phyloP scores from a whole-genome alignment of 1,284 basidiomycete genomes.

The Cronartium ribicola region DNA sequence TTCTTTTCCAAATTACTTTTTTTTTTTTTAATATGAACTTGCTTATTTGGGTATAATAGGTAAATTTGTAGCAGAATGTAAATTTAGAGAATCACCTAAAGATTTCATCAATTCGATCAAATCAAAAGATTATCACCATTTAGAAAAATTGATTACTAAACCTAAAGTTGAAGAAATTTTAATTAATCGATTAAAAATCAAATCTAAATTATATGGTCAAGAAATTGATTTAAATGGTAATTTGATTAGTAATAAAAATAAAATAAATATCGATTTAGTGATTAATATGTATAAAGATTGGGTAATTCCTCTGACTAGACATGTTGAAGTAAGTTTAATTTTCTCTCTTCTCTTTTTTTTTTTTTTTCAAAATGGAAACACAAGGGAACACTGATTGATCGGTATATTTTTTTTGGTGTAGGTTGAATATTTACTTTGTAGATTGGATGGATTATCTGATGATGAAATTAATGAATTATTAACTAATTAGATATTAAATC shows the following conservation, averaged over 20 bases:
- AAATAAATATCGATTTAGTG: constrained; percentile 89
- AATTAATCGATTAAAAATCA: constrained; percentile 79
- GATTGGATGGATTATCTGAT: constrained; percentile 73
- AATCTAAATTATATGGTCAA: constrained; percentile 86
- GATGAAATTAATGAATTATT: constrained; percentile 70
- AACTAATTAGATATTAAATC: no score
- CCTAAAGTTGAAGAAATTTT: constrained; percentile 87
- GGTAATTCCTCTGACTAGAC: constrained; percentile 95
- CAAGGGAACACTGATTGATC: constrained; percentile 2
- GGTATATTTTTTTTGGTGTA: constrained; percentile 50
- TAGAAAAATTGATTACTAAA: constrained; percentile 87
- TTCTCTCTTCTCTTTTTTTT: background rate
- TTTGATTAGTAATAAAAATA: constrained; percentile 52
- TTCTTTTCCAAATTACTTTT: background rate
- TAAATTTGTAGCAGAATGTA: constrained; percentile 97
- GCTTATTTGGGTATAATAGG: constrained; percentile 57
- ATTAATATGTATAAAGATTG: constrained; percentile 87
- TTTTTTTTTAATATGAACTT: background rate
- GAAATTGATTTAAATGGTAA: constrained; percentile 59
- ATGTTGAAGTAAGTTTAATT: constrained; percentile 75
- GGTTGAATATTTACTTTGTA: constrained; percentile 85
- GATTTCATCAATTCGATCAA: constrained; percentile 88
- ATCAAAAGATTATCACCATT: constrained; percentile 66
- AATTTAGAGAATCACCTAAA: constrained; percentile 78
- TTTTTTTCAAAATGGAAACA: background rate